Conservation (phyloP, 179 eudicot genomes). For the Silene noctiflora region DNA sequence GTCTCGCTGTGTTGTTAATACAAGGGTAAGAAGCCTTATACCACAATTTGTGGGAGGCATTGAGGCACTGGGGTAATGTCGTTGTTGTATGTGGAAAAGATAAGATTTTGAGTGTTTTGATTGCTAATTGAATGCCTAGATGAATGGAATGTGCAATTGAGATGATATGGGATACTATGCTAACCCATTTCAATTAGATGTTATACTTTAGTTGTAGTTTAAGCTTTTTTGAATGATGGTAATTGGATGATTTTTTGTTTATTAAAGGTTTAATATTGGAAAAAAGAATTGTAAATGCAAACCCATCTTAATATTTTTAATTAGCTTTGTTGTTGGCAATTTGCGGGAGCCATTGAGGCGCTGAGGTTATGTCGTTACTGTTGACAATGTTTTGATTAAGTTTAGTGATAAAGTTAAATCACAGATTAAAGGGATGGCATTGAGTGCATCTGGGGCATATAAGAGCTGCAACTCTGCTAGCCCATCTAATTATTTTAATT, state of each 20-base stretch:
- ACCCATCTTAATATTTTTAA: not conserved
- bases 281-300: not conserved
- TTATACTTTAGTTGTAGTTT: not conserved
- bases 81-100: too few relatives aligned
- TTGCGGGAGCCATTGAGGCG: too few relatives aligned
- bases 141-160: slow-evolving; percentile 1
- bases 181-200: not conserved
- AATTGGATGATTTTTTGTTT: not conserved
- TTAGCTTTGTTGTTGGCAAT: not conserved
- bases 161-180: not conserved
- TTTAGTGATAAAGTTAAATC: slow-evolving; percentile 1
- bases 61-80: too few relatives aligned
- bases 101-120: not conserved
- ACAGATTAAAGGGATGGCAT: slow-evolving; percentile 20
- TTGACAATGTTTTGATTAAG: not conserved
- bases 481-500: not conserved
- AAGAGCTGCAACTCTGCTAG: too few relatives aligned
- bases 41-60: too few relatives aligned
- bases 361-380: too few relatives aligned
- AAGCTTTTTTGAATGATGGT: not conserved
- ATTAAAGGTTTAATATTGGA: not conserved
- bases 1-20: too few relatives aligned
- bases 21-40: too few relatives aligned
- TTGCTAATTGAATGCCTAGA: not conserved
- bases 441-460: not conserved